Evolutionary conservation across 257 asterid genomes (phyloP).

Genomic region (Fraxinus americana): DNA sequence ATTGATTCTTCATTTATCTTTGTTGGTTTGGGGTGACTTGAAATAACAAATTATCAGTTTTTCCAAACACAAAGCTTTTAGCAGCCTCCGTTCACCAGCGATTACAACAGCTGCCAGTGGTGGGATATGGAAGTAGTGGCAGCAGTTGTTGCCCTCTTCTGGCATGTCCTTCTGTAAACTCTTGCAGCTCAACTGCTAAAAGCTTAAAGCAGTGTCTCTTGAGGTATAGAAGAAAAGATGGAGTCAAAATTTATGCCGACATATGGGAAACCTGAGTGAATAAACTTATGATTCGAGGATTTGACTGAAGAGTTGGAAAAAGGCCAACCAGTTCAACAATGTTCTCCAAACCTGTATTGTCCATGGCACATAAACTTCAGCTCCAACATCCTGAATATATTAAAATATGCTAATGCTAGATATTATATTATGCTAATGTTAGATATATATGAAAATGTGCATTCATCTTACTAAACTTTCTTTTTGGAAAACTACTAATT

Average conservation of each 20-base stretch:
- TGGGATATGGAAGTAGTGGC: background rate
- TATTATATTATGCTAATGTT: no score
- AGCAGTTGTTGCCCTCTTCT: constrained; percentile 32
- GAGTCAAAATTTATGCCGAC: constrained; percentile 60
- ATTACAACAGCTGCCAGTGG: constrained; percentile 21
- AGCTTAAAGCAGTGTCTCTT: constrained; percentile 56
- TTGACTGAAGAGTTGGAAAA: constrained; percentile 89
- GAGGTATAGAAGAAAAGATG: constrained; percentile 41
- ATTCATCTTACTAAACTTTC: no score
- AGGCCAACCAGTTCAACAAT: constrained; percentile 74
- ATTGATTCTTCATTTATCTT: no score
- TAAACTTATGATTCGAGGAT: constrained; percentile 67
- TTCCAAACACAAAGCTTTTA: background rate
- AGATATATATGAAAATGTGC: no score
- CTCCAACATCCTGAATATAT: constrained; percentile 39
- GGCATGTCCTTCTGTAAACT: constrained; percentile 33
- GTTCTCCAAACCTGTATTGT: constrained; percentile 80
- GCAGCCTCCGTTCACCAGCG: background rate
- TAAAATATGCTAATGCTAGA: background rate
- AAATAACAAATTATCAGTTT: background rate
- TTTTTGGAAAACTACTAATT: no score
- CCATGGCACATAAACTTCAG: constrained; percentile 73
- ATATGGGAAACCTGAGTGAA: constrained; percentile 55
- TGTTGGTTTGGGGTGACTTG: no score
- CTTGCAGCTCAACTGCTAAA: constrained; percentile 69